phyloP scores from a whole-genome alignment of 1,139 yeast genomes.

The Debaryomyces robertsiae region DNA sequence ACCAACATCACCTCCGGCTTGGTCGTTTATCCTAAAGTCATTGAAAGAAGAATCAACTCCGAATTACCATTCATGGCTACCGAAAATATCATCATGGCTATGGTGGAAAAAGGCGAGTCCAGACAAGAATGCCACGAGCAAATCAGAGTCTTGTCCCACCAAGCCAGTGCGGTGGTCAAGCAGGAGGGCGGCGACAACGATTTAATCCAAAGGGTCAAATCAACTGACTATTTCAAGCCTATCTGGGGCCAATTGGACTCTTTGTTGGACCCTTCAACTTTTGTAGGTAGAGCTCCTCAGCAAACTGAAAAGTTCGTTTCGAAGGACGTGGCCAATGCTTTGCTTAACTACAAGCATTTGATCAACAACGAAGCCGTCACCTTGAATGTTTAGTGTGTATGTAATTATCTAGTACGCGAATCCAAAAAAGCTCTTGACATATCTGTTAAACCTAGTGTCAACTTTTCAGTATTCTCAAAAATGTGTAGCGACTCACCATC shows the following conservation, averaged over 20 bases:
- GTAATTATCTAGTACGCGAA: conserved; percentile 4
- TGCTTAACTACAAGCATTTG: conserved; percentile 63
- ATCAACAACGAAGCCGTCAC: conserved; percentile 65
- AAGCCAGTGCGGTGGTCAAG: conserved; percentile 96
- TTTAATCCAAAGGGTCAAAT: conserved; percentile 83
- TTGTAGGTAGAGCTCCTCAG: conserved; percentile 98
- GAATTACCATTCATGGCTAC: conserved; percentile 99
- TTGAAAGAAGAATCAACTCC: conserved; percentile 90
- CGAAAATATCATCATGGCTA: conserved; percentile 98
- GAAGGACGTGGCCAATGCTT: conserved; percentile 81
- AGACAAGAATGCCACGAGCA: conserved; percentile 99
- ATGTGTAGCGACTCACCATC: too few relatives aligned
- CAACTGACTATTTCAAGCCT: conserved; percentile 83
- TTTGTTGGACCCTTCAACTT: conserved; percentile 87
- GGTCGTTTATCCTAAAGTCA: conserved; percentile 97
- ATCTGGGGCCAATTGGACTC: conserved; percentile 80
- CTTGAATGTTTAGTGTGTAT: conserved; percentile 36
- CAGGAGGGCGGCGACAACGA: conserved; percentile 99
- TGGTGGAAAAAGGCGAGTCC: conserved; percentile 97
- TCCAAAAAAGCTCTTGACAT: too few relatives aligned
- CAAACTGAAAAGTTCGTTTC: conserved; percentile 93
- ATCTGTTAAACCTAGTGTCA: too few relatives aligned
- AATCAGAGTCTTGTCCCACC: conserved; percentile 94
- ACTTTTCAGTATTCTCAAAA: too few relatives aligned
- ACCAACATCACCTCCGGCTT: conserved; percentile 91